A percentile compares a stretch with the other conserved stretches of the same genome.
phyloP scores from a whole-genome alignment of 768 basidiomycete genomes.

The Leccinellum luteum region DNA sequence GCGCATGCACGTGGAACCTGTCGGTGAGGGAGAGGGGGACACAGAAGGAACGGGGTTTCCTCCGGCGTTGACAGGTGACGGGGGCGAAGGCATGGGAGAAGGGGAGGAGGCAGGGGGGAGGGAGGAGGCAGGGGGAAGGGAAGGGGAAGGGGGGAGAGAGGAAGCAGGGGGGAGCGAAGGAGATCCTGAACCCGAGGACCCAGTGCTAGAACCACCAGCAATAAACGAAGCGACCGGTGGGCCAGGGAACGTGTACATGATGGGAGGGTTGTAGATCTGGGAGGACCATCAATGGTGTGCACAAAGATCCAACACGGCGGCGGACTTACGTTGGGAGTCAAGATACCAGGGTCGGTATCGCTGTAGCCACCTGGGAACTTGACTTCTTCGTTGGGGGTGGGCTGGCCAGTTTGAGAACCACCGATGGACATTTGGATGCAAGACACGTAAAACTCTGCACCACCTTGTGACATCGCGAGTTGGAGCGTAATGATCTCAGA shows the following conservation, averaged over 20 bases:
- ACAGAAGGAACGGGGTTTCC: background rate
- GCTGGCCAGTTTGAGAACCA: constrained; percentile 25
- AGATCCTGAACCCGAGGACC: constrained; percentile 5
- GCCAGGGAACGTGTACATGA: constrained; percentile 50
- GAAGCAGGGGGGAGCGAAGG: background rate
- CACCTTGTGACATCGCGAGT: constrained; percentile 46
- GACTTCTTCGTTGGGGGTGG: constrained; percentile 39
- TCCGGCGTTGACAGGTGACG: background rate
- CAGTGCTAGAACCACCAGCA: constrained; percentile 9
- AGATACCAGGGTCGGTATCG: constrained; percentile 67
- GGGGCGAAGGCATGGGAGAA: background rate
- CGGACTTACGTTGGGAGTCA: constrained; percentile 41
- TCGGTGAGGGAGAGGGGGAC: background rate
- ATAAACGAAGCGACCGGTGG: constrained; percentile 44
- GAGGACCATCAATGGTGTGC: background rate
- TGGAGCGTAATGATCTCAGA: constrained; percentile 81
- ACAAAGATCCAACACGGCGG: background rate
- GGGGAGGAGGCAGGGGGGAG: background rate
- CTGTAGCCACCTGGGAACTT: constrained; percentile 69
- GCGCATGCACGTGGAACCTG: constrained; percentile 4
- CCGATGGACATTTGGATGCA: constrained; percentile 29
- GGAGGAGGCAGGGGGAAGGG: background rate
- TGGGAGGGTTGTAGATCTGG: constrained; percentile 28
- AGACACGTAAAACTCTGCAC: constrained; percentile 43
- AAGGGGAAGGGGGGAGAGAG: background rate